phyloP scores from a whole-genome alignment of 202 grass and related monocot genomes.

The Saccharum hybrid region DNA sequence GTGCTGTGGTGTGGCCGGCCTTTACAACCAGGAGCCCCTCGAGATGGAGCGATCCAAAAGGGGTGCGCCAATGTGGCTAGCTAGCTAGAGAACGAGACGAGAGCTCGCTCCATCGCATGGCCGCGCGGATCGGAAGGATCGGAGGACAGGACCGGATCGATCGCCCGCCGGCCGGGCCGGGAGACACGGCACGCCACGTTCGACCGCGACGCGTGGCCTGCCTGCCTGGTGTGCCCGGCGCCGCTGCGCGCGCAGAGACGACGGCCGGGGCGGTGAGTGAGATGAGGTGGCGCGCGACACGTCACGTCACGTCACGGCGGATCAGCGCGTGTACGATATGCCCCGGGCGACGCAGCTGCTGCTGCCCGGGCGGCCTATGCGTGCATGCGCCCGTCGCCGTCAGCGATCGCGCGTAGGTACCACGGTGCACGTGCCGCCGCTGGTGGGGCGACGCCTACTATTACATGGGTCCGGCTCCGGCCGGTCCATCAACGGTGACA shows the following conservation, averaged over 20 bases:
- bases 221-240: neutral
- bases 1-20: neutral
- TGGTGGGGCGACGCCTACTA: too few species aligned
- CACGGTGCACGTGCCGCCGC: constrained; percentile 50
- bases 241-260: neutral
- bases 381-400: constrained; percentile 1
- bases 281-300: neutral
- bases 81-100: neutral
- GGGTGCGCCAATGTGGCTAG: neutral
- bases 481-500: neutral
- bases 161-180: neutral
- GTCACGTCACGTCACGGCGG: neutral
- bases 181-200: constrained; percentile 36
- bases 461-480: too few species aligned
- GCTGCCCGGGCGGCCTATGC: neutral
- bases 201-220: neutral
- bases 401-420: constrained; percentile 4
- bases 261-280: neutral
- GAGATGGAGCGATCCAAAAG: neutral
- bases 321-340: constrained; percentile 12
- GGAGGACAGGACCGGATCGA: neutral
- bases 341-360: too few species aligned
- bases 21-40: constrained; percentile 32
- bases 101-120: neutral
- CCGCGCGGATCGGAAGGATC: neutral